These are phyloP conservation scores for Candida sanyaensis DNA, from an alignment of 1,139 yeast genomes.

Conservation along the genomic window DNA sequence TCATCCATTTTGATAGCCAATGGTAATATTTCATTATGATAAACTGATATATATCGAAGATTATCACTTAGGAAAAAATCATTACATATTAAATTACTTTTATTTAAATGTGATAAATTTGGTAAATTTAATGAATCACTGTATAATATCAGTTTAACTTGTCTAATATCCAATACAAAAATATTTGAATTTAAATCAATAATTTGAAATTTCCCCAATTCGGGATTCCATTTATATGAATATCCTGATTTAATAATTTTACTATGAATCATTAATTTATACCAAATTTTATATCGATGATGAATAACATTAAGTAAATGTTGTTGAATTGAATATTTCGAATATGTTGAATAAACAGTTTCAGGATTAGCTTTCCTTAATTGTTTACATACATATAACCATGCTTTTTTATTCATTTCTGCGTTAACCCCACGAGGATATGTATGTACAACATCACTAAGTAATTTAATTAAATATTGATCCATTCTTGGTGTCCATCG, in stretches of 20 bases:
- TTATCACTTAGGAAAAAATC: constrained; percentile 42
- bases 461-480: constrained; percentile 32
- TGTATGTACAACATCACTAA: constrained; percentile 41
- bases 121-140: constrained; percentile 37
- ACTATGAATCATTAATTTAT: constrained; percentile 33
- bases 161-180: constrained; percentile 32
- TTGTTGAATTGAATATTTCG: constrained; percentile 44
- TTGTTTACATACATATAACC: constrained; percentile 43
- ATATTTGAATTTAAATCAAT: constrained; percentile 26
- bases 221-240: constrained; percentile 41
- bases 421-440: constrained; percentile 33
- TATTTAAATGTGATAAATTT: constrained; percentile 27
- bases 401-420: constrained; percentile 37
- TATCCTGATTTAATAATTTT: constrained; percentile 23
- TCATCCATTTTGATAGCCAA: constrained; percentile 31
- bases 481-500: constrained; percentile 48
- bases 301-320: constrained; percentile 41
- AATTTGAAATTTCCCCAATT: constrained; percentile 37
- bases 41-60: constrained; percentile 37
- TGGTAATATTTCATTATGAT: constrained; percentile 42
- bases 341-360: constrained; percentile 44
- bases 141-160: constrained; percentile 35
- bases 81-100: constrained; percentile 37
- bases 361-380: constrained; percentile 41
- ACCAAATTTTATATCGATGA: constrained; percentile 41